Evolutionary conservation across 805 yeast species (phyloP).

Genomic region (Priceomyces fermenticarens): DNA sequence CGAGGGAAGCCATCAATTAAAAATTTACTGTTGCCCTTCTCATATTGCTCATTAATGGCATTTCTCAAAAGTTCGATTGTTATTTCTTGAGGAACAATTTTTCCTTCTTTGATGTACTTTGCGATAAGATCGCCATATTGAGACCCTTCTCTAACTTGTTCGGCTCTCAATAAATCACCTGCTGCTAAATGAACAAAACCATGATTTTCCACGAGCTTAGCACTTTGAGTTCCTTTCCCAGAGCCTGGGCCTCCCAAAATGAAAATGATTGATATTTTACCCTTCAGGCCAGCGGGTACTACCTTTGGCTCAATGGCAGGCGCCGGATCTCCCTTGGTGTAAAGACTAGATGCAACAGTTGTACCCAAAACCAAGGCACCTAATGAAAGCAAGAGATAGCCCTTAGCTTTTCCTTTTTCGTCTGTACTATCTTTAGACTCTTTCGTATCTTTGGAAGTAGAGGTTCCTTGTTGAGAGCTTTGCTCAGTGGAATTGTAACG

Average conservation of each 20-base stretch:
- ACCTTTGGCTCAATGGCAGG: constrained; percentile 41
- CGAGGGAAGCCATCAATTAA: constrained; percentile 96
- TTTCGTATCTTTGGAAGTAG: no score
- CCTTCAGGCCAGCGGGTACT: constrained; percentile 53
- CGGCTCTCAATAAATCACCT: constrained; percentile 94
- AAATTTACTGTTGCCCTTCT: constrained; percentile 58
- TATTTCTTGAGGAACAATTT: constrained; percentile 89
- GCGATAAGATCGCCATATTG: constrained; percentile 83
- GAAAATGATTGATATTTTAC: constrained; percentile 76
- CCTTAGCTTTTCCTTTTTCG: constrained; percentile 15
- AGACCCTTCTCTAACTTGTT: constrained; percentile 79
- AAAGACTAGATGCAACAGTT: constrained; percentile 40
- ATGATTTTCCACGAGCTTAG: constrained; percentile 73
- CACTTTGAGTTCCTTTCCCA: constrained; percentile 97
- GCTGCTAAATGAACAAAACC: constrained; percentile 89
- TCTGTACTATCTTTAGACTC: no score
- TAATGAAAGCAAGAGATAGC: constrained; percentile 26
- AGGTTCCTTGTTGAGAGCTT: no score
- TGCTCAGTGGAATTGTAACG: no score
- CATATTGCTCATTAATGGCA: constrained; percentile 60
- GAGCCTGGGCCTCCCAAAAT: constrained; percentile 98
- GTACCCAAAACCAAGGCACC: constrained; percentile 52
- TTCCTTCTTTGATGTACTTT: constrained; percentile 79
- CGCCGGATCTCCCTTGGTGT: constrained; percentile 42
- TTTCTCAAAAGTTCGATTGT: constrained; percentile 80